These are phyloP conservation scores for Infundibulicybe gibba DNA, from an alignment of 768 basidiomycete genomes.

Conservation along the genomic window DNA sequence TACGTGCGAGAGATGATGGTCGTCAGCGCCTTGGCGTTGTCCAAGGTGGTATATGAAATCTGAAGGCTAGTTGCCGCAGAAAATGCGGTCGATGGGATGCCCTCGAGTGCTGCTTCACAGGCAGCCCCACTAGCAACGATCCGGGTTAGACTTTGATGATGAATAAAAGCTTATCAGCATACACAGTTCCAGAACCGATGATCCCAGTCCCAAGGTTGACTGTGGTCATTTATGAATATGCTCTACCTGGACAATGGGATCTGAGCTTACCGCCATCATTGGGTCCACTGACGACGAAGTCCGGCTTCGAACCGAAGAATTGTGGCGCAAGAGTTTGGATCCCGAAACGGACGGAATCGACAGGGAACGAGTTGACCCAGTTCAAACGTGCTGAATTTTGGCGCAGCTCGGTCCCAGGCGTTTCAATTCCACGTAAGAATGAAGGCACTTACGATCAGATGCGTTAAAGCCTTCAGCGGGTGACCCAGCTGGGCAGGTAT, in stretches of 20 bases:
- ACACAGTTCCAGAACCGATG: too few relatives aligned
- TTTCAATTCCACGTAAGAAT: neutral
- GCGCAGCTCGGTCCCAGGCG: too few relatives aligned
- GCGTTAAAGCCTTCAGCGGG: constrained; percentile 37
- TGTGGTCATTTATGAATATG: neutral
- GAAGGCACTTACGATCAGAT: constrained; percentile 27
- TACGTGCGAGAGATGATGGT: constrained; percentile 10
- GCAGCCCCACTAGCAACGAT: too few relatives aligned
- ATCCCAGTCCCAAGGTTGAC: neutral
- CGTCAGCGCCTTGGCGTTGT: constrained; percentile 3
- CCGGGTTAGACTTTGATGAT: too few relatives aligned
- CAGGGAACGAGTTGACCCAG: constrained; percentile 5
- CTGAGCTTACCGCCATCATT: constrained; percentile 37
- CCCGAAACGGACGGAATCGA: constrained; percentile 32
- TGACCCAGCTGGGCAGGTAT: constrained; percentile 39
- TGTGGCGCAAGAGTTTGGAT: constrained; percentile 42
- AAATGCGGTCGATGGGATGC: neutral
- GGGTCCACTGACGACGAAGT: constrained; percentile 43
- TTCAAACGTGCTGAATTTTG: too few relatives aligned
- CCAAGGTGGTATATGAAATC: constrained; percentile 16
- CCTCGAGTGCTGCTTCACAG: too few relatives aligned
- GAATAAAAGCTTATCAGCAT: too few relatives aligned
- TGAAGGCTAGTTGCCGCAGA: constrained; percentile 7
- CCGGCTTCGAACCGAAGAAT: constrained; percentile 34
- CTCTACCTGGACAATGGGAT: neutral